These are phyloP conservation scores for Podila horticola DNA, from an alignment of 192 early-diverging fungal genomes.

Conservation along the genomic window DNA sequence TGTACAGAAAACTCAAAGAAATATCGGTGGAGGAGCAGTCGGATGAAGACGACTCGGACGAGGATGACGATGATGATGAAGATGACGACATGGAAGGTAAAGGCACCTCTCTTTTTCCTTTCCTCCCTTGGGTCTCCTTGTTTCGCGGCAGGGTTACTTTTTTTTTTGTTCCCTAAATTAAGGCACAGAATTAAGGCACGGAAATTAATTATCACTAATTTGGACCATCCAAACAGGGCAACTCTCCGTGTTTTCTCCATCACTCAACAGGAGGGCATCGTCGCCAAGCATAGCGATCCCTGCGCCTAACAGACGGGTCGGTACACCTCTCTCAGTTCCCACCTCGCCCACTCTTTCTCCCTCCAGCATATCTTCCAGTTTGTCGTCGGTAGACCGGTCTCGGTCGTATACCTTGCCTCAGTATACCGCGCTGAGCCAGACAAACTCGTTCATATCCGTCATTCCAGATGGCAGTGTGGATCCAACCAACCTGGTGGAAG, in stretches of 20 bases:
- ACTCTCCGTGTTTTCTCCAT: constrained; percentile 28
- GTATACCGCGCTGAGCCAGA: constrained; percentile 39
- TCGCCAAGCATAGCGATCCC: constrained; percentile 50
- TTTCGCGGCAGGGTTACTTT: background rate
- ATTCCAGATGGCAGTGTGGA: constrained; percentile 65
- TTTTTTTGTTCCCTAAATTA: background rate
- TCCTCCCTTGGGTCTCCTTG: background rate
- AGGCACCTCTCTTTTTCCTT: background rate
- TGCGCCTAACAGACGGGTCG: constrained; percentile 26
- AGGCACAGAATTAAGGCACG: background rate
- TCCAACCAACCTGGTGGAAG: constrained; percentile 63
- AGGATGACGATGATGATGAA: constrained; percentile 50
- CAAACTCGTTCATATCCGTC: constrained; percentile 35
- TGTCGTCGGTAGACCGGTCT: constrained; percentile 39
- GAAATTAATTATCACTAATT: background rate
- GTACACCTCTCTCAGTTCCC: constrained; percentile 42
- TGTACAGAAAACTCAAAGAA: constrained; percentile 37
- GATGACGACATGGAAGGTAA: constrained; percentile 52
- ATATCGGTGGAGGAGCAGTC: constrained; percentile 34
- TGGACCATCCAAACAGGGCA: constrained; percentile 11
- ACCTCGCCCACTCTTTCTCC: constrained; percentile 54
- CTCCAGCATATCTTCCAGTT: constrained; percentile 38
- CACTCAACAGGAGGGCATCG: constrained; percentile 36
- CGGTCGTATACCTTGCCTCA: constrained; percentile 46
- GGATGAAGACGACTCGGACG: constrained; percentile 53